Evolutionary conservation across 805 yeast genomes (phyloP), one percentile per base, ranked within the genome.

Genomic region (Peterozyma xylosa): DNA sequence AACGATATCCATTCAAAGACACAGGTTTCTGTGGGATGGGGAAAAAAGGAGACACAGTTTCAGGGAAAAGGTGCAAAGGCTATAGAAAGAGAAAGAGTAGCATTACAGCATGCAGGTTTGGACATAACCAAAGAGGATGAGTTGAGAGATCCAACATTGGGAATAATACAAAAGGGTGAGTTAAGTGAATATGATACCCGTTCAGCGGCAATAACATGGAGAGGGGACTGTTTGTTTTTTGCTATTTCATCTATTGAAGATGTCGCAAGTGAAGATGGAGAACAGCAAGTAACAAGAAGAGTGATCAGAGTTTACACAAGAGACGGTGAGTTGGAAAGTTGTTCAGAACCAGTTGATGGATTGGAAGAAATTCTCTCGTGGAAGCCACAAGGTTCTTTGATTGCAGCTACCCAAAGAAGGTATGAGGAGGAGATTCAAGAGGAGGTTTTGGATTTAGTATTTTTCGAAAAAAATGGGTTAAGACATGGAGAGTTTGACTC

Each of bases 11-110:
- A 66, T 32, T 64, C 77, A 41, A 67, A 71, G 30, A 82, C 80
- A 51, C 96, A 93, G 57, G 96, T 93, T 33, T 82, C 91, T 27
- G 96, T 93, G 37, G 99, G 99, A 21, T 93, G 99, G 99, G 99
- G 99, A 57, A 86, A 84, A 49, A 82, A 83, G 52, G 98, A 91
- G 60, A 93, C 99, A 0, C 99, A 93, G 64, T 93, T 93, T 62
- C 80, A 84, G 62, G 99, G 99, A 42, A 82, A 76, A 56, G 99
- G 99, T 50, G 93, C 86, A 30, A 82, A 82, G 54, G 88, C 85
- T 7, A 57, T 76, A 48, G 95, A 85, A 63, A 73, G 91, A 62
- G 84, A 75, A 52, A 63, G 66, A 45, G 59, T 58, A 42, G 74
- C 79, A 2, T 62, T 76, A 70, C 80, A 55, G 59, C 75, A 75